phyloP scores from a whole-genome alignment of 1,139 yeast genomes.

The Taphrina flavorubra region DNA sequence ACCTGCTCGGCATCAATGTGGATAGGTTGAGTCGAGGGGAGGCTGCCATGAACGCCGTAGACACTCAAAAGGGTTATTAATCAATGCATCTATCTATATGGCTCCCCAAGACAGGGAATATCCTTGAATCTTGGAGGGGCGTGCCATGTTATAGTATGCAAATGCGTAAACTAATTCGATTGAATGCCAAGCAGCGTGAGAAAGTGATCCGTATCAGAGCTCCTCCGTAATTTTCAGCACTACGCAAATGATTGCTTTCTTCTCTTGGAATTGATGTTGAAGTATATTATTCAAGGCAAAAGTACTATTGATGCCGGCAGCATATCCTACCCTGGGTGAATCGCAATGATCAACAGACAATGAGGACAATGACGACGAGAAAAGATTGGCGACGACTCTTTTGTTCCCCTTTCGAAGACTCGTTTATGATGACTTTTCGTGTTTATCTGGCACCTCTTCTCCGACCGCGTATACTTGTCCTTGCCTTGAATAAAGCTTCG shows the following conservation, averaged over 20 bases:
- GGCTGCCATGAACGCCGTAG: background rate
- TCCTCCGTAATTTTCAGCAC: background rate
- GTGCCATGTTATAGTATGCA: too few species aligned
- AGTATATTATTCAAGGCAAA: too few species aligned
- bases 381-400: background rate
- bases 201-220: background rate
- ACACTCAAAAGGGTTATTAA: slow-evolving; percentile 5
- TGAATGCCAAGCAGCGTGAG: background rate
- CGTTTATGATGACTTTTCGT: slow-evolving; percentile 31
- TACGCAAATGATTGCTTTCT: background rate
- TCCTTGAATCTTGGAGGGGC: too few species aligned
- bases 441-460: slow-evolving; percentile 39
- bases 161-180: background rate
- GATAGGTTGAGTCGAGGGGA: slow-evolving; percentile 28
- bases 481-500: too few species aligned
- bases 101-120: too few species aligned
- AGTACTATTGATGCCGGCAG: too few species aligned
- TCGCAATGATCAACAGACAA: slow-evolving; percentile 1
- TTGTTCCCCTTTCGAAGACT: background rate
- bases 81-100: too few species aligned
- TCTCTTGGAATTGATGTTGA: background rate
- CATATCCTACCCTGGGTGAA: too few species aligned
- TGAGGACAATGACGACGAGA: background rate
- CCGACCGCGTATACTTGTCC: slow-evolving; percentile 32
- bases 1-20: slow-evolving; percentile 44